Percentiles rank a stretch among this genome's conserved stretches.
Conservation (phyloP, 257 asterid species). For the Solanum medicagineum region DNA sequence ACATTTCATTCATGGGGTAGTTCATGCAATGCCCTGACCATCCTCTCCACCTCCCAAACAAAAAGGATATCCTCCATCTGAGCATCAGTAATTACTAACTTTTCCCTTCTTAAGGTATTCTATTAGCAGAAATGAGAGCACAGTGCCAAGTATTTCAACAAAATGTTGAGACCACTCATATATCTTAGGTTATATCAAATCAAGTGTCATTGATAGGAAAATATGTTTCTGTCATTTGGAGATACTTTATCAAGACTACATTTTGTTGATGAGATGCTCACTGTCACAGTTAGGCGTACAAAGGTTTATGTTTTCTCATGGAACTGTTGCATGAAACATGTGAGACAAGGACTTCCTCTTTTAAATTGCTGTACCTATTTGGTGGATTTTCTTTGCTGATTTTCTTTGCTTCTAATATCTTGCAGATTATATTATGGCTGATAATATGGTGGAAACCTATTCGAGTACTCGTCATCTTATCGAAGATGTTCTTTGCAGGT, state of each 20-base stretch:
- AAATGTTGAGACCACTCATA: background rate
- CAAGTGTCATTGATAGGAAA: background rate
- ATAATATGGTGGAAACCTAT: slow-evolving; percentile 86
- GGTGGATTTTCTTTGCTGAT: background rate
- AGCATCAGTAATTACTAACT: background rate
- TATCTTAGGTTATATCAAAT: background rate
- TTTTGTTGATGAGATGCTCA: background rate
- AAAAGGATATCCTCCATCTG: background rate
- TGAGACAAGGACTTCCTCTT: background rate
- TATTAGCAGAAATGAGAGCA: background rate
- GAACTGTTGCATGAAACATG: background rate
- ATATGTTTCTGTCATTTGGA: background rate
- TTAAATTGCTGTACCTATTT: background rate
- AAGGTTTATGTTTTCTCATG: background rate
- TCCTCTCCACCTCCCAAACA: background rate
- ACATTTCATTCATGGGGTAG: background rate
- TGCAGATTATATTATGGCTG: slow-evolving; percentile 72
- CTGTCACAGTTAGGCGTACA: background rate
- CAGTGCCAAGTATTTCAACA: background rate
- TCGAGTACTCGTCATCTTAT: slow-evolving; percentile 39
- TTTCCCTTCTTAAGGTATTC: background rate
- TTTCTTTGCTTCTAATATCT: slow-evolving; percentile 2
- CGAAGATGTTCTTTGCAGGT: slow-evolving; percentile 99
- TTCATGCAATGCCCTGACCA: background rate
- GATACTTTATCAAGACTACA: background rate